Evolutionary conservation across 768 basidiomycete genomes (phyloP).

Genomic region (Hypsizygus marmoreus): DNA sequence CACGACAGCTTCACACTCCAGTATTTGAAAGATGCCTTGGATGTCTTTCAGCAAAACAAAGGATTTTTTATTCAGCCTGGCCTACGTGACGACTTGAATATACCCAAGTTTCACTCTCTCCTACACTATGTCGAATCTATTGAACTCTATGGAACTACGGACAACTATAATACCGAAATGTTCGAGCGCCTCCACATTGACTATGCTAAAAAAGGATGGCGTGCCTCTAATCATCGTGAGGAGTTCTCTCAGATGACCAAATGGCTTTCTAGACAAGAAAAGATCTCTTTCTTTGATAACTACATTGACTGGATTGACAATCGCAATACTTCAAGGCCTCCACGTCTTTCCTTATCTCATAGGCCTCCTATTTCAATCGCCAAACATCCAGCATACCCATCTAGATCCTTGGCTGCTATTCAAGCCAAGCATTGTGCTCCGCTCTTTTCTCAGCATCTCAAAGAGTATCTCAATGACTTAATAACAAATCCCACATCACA

Average conservation of each 20-base stretch:
- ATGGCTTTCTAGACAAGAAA: constrained; percentile 37
- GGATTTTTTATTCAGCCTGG: constrained; percentile 27
- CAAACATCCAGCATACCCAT: too few relatives aligned
- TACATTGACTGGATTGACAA: constrained; percentile 13
- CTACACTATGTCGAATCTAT: constrained; percentile 32
- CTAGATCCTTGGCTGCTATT: too few relatives aligned
- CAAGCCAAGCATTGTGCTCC: neutral
- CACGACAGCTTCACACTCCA: constrained; percentile 28
- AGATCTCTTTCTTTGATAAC: constrained; percentile 18
- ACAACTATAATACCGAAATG: constrained; percentile 35
- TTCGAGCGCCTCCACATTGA: constrained; percentile 44
- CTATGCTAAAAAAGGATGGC: constrained; percentile 36
- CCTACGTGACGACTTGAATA: constrained; percentile 31
- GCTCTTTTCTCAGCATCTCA: neutral
- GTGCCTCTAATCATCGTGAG: constrained; percentile 29
- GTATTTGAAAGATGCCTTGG: constrained; percentile 22
- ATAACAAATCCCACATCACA: neutral
- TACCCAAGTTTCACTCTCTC: constrained; percentile 38
- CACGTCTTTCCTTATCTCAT: too few relatives aligned
- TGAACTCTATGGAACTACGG: constrained; percentile 21
- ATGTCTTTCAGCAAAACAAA: constrained; percentile 32
- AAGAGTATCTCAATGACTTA: constrained; percentile 2
- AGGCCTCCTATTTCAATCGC: too few relatives aligned
- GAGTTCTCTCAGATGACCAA: constrained; percentile 32
- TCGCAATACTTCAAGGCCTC: neutral